phyloP scores from a whole-genome alignment of 768 basidiomycete species.

The Leccinum rimulosum region DNA sequence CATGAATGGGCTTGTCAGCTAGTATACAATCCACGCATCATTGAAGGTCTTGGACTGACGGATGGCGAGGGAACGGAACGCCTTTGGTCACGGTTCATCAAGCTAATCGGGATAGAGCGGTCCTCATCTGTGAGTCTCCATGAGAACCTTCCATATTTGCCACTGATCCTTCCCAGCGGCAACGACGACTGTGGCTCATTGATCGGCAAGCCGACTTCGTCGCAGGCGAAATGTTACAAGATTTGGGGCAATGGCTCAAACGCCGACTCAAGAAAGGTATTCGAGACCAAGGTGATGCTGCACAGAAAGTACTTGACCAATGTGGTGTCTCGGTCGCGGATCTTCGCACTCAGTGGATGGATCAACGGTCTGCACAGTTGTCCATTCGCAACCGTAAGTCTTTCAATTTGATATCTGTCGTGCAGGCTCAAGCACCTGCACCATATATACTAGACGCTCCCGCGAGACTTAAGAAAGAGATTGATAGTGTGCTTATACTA shows the following conservation, averaged over 20 bases:
- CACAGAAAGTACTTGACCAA: conserved; percentile 12
- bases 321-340: conserved; percentile 17
- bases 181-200: conserved; percentile 33
- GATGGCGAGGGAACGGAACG: conserved; percentile 10
- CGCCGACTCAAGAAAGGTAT: conserved; percentile 19
- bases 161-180: conserved; percentile 8
- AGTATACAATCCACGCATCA: background rate
- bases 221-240: background rate
- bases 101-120: conserved; percentile 35
- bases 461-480: background rate
- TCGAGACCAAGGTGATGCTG: conserved; percentile 7
- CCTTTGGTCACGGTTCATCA: conserved; percentile 35
- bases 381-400: conserved; percentile 26
- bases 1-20: too few relatives aligned
- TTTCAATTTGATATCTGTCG: background rate
- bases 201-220: conserved; percentile 27
- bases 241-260: conserved; percentile 31
- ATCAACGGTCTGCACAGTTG: conserved; percentile 32
- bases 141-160: too few relatives aligned
- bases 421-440: too few relatives aligned
- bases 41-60: conserved; percentile 4
- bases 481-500: background rate
- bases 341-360: conserved; percentile 32
- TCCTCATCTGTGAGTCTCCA: conserved; percentile 30
- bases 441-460: background rate